Base-by-base conservation (phyloP, 306 rosid genomes). In the Malus domestica region DNA sequence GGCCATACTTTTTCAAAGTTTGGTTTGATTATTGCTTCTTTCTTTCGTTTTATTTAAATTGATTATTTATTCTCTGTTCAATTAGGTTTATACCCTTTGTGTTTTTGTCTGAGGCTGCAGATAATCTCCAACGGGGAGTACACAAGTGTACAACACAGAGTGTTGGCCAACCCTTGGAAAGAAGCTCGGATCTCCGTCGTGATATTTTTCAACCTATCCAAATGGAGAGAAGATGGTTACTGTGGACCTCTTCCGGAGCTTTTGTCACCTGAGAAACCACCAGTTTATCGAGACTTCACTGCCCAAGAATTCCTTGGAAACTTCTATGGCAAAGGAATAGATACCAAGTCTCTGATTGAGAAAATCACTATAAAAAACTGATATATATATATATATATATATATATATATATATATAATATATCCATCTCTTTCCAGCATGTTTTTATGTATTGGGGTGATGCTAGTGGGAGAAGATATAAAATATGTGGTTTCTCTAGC, bases 221-320 rank as follows among this genome's bases (percentile, higher is more conserved):
- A 84, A 59, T 78, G 79, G 83, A 75, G 22, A 9, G 85, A 57
- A 23, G 74, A 78, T 4, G 77, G 72, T 2, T 72, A 25, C 14
- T 68, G 23, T 68, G 88, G 86, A 64, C 85, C 84, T 44, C 46
- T 82, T n/a, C 78, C 78, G 10, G 84, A 85, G 73, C 54, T 85
- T 51, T 6, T 75, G 45, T 79, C 77, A 9, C 70, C 65, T 1
- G 66, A 54, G 35, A 83, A 80, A 7, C 87, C 74, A 0, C 79
- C 87, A 0, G 5, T 85, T 1, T 85, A 81, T n/a, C 45, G 82
- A 20, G 45, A 79, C n/a, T 85, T 81, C 68, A 78, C 85, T 0
- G 0, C 0, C 25, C 25, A 78, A 14, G 85, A 84, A 67, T 84
- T 7, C n/a, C 0, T 33, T 0, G 75, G 79, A 18, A 75, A 71